Evolutionary conservation across 176 grass and related monocot species (phyloP), one percentile per base, ranked within the genome.

Genomic region (Calamus simplicifolius): DNA sequence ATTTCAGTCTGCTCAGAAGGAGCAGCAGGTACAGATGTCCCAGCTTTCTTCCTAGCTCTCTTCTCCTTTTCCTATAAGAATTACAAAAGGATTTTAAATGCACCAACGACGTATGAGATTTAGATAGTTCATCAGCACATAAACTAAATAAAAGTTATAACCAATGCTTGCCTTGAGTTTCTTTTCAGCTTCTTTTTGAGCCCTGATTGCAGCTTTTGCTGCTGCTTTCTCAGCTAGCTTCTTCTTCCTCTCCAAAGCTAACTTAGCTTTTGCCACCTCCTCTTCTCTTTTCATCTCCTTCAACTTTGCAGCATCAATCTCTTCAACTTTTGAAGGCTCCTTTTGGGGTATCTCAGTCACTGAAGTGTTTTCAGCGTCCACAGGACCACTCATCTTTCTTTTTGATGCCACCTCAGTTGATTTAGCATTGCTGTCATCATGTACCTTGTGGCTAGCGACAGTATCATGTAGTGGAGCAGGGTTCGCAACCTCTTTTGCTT

Each of bases 241-340:
- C 84, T 92, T 98, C 81, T 98, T 98, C 52, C 93, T 88, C 60
- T 98, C 93, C 62, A 83, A 67, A 5, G 87, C 93, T 54, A 83
- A 56, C 60, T 63, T 92, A 52, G 89, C 81, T 81, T 98, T 98
- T 54, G 73, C 80, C 48, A 92, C 89, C 70, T 92, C 87, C 59
- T 98, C 93, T 66, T 89, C 87, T 70, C 93, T 85, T 72, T 92
- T 98, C 1, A 81, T 77, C 62, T 98, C 87, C 78, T 81, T 92
- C 70, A 98, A 69, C 63, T 92, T 98, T 3, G 73, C 84, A 17
- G 59, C 61, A 73, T 92, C 84, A 50, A 80, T 78, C 66, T 80
- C 84, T 14, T 62, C 82, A 70, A 69, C 54, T 57, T 83, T 94
- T 2, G 54, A 50, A 21, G 28, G 16, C 57, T 91, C 89, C 66